These are phyloP conservation scores for Fusarium coicis DNA, from an alignment of 2,329 filamentous ascomycete species.

Conservation along the genomic window DNA sequence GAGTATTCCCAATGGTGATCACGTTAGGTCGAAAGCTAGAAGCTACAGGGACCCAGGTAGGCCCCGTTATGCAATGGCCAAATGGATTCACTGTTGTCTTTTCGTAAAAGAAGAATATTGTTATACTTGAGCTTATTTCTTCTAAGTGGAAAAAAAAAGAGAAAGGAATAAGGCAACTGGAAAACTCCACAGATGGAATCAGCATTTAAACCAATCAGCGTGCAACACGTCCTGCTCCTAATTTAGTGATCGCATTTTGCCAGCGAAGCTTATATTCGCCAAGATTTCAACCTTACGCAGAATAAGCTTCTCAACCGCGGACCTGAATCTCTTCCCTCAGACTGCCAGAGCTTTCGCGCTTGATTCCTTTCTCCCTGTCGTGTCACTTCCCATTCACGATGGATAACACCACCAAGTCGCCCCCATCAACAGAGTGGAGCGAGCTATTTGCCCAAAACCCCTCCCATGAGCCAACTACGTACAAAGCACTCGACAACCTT, in stretches of 20 bases:
- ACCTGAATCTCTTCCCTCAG: neutral
- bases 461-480: neutral
- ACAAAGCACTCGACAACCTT: neutral
- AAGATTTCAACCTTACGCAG: neutral
- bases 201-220: no score
- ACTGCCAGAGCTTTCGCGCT: rapidly evolving
- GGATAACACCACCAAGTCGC: neutral
- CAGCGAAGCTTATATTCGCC: neutral
- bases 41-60: no score
- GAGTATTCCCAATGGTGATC: rapidly evolving
- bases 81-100: rapidly evolving
- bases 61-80: rapidly evolving
- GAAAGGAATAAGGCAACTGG: no score
- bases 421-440: neutral
- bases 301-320: neutral
- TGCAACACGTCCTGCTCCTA: no score
- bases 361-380: no score
- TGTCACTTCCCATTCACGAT: neutral
- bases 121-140: no score
- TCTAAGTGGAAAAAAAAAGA: no score
- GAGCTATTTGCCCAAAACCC: neutral
- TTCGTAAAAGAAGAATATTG: no score
- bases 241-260: neutral
- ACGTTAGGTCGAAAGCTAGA: rapidly evolving
- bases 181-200: no score